These are phyloP conservation scores for Aspergillus panamensis DNA, from an alignment of 495 filamentous ascomycete genomes.

Conservation along the genomic window DNA sequence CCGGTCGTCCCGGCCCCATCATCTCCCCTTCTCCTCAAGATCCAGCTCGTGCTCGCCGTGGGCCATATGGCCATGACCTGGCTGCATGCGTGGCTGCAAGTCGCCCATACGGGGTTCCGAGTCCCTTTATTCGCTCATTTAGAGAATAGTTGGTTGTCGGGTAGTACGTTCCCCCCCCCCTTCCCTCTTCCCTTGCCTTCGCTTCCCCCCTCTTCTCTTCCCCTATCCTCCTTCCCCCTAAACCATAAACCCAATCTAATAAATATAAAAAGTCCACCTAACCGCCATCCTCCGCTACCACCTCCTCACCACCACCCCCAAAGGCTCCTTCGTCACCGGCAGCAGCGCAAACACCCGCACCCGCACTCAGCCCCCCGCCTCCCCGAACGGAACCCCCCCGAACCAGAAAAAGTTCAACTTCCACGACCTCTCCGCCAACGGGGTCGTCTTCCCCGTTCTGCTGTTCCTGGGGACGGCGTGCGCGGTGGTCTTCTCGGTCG, in stretches of 20 bases:
- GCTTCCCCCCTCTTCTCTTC: too few relatives aligned
- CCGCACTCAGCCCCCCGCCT: too few relatives aligned
- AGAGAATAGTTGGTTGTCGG: conserved; percentile 37
- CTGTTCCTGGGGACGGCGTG: conserved; percentile 19
- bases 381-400: too few relatives aligned
- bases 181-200: neutral
- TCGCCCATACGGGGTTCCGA: conserved; percentile 18
- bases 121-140: conserved; percentile 29
- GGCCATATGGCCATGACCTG: conserved; percentile 23
- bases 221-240: too few relatives aligned
- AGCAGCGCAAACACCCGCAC: conserved; percentile 34
- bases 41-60: conserved; percentile 23
- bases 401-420: too few relatives aligned
- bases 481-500: conserved; percentile 12
- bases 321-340: conserved; percentile 39
- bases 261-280: conserved; percentile 33
- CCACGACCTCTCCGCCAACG: conserved; percentile 24
- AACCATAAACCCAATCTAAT: too few relatives aligned
- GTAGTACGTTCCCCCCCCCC: conserved; percentile 20
- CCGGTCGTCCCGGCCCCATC: conserved; percentile 19
- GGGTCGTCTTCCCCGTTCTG: conserved; percentile 22
- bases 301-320: conserved; percentile 29
- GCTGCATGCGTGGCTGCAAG: conserved; percentile 28
- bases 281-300: conserved; percentile 30
- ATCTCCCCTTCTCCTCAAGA: neutral